A percentile compares a stretch with the other conserved stretches of the same genome.
These are phyloP conservation scores for Lodderomyces margitis DNA, from an alignment of 1,139 yeast genomes.

Conservation along the genomic window DNA sequence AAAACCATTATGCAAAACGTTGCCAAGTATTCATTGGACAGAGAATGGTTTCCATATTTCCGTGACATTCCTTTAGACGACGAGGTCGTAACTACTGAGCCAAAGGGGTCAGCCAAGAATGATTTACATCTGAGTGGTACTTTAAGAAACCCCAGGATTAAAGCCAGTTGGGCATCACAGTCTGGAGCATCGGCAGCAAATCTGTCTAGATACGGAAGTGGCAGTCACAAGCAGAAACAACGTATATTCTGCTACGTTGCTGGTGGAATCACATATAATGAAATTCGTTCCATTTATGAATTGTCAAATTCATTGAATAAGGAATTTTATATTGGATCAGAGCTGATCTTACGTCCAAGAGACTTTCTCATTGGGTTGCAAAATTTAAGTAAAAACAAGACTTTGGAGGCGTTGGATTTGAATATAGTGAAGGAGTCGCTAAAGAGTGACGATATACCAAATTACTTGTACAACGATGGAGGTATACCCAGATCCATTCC, in stretches of 20 bases:
- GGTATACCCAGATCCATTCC: slow-evolving; percentile 14
- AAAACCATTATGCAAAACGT: slow-evolving; percentile 55
- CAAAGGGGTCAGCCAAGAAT: slow-evolving; percentile 7
- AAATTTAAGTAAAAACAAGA: slow-evolving; percentile 37
- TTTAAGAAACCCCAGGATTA: slow-evolving; percentile 69
- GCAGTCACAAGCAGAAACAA: slow-evolving; percentile 45
- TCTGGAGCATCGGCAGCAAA: slow-evolving; percentile 22
- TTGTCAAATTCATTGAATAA: slow-evolving; percentile 59
- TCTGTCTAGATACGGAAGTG: slow-evolving; percentile 3
- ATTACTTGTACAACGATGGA: slow-evolving; percentile 30
- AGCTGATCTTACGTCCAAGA: slow-evolving; percentile 67
- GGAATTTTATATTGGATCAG: slow-evolving; percentile 84
- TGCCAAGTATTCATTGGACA: slow-evolving; percentile 49
- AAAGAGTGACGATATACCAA: slow-evolving; percentile 35
- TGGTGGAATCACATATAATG: slow-evolving; percentile 89
- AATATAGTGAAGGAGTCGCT: slow-evolving; percentile 25
- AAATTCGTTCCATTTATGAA: slow-evolving; percentile 74
- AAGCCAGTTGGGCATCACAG: slow-evolving; percentile 78
- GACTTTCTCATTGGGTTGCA: slow-evolving; percentile 49
- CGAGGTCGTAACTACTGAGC: slow-evolving; percentile 26
- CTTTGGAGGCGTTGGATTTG: slow-evolving; percentile 32
- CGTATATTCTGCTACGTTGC: slow-evolving; percentile 77
- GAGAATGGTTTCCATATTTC: slow-evolving; percentile 65
- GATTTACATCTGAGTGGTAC: slow-evolving; percentile 27
- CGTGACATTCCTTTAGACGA: slow-evolving; percentile 73